These are phyloP conservation scores for Saccharomyces pastorianus DNA, from an alignment of 1,139 yeast species.

Conservation along the genomic window DNA sequence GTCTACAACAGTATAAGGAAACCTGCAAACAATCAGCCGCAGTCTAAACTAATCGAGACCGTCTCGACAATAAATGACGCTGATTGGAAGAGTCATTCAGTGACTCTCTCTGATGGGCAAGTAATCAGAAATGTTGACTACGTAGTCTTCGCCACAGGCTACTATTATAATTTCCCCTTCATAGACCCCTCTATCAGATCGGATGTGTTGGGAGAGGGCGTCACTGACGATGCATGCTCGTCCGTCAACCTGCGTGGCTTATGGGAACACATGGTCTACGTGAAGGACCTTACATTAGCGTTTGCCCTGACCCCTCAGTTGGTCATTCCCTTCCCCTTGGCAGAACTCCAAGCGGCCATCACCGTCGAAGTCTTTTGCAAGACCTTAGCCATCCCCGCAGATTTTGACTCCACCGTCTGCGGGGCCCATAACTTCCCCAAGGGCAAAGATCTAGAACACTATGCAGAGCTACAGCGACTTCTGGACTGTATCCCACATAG, in stretches of 20 bases:
- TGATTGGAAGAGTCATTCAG: slow-evolving; percentile 31
- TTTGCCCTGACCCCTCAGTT: slow-evolving; percentile 45
- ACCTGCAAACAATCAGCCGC: slow-evolving; percentile 25
- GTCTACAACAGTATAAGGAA: slow-evolving; percentile 41
- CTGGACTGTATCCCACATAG: background rate
- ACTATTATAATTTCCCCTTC: slow-evolving; percentile 44
- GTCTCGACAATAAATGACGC: slow-evolving; percentile 31
- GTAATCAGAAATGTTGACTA: slow-evolving; percentile 38
- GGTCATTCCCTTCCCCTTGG: slow-evolving; percentile 50
- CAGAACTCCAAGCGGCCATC: slow-evolving; percentile 53
- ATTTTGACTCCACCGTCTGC: background rate
- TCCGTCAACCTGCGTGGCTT: slow-evolving; percentile 41
- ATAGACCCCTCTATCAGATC: slow-evolving; percentile 31
- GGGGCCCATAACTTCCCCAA: slow-evolving; percentile 3
- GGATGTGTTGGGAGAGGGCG: slow-evolving; percentile 37
- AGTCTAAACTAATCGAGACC: slow-evolving; percentile 16
- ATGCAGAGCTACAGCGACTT: background rate
- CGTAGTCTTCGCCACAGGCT: slow-evolving; percentile 59
- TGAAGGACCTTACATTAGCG: slow-evolving; percentile 49
- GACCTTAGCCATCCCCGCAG: slow-evolving; percentile 24
- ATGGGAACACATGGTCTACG: slow-evolving; percentile 46
- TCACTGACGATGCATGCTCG: slow-evolving; percentile 28
- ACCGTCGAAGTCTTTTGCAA: slow-evolving; percentile 49
- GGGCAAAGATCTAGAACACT: slow-evolving; percentile 3
- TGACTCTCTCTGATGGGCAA: slow-evolving; percentile 35